A percentile compares a stretch with the other conserved stretches of the same genome.
phyloP scores from a whole-genome alignment of 1,139 yeast species.

The Suhomyces anneliseae region DNA sequence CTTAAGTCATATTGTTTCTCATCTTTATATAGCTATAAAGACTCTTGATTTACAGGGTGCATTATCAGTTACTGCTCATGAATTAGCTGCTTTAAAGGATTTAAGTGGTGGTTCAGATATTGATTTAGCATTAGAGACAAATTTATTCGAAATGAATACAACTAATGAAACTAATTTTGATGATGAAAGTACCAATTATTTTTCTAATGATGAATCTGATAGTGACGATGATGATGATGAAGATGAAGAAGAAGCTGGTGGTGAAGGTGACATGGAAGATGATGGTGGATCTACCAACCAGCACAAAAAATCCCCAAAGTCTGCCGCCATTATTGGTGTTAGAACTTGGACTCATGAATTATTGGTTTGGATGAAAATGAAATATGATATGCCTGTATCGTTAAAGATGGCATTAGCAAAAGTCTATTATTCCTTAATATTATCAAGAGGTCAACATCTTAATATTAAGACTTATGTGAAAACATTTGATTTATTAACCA shows the following conservation, averaged over 20 bases:
- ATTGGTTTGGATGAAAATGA: constrained; percentile 75
- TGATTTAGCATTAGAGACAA: constrained; percentile 57
- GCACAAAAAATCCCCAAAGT: constrained; percentile 61
- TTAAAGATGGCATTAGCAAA: constrained; percentile 62
- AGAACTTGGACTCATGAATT: constrained; percentile 90
- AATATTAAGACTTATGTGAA: constrained; percentile 64
- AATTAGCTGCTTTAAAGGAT: constrained; percentile 44
- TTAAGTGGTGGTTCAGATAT: constrained; percentile 32
- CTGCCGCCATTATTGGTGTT: constrained; percentile 73
- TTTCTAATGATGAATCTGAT: constrained; percentile 23
- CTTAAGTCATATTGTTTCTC: constrained; percentile 74
- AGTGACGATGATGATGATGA: constrained; percentile 40
- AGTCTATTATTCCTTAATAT: constrained; percentile 71
- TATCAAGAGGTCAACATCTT: constrained; percentile 73
- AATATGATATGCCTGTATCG: constrained; percentile 74
- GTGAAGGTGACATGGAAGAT: constrained; percentile 43
- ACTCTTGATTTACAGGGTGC: constrained; percentile 77
- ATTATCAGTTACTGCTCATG: constrained; percentile 65
- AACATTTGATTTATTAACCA: constrained; percentile 59
- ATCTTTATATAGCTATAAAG: constrained; percentile 74
- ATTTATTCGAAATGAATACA: constrained; percentile 38
- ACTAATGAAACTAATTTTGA: constrained; percentile 9
- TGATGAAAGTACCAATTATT: constrained; percentile 23
- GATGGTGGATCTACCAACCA: constrained; percentile 40
- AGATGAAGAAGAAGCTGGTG: constrained; percentile 25